Conservation (phyloP, 164 flowering plant species). For the Annona squamosa region DNA sequence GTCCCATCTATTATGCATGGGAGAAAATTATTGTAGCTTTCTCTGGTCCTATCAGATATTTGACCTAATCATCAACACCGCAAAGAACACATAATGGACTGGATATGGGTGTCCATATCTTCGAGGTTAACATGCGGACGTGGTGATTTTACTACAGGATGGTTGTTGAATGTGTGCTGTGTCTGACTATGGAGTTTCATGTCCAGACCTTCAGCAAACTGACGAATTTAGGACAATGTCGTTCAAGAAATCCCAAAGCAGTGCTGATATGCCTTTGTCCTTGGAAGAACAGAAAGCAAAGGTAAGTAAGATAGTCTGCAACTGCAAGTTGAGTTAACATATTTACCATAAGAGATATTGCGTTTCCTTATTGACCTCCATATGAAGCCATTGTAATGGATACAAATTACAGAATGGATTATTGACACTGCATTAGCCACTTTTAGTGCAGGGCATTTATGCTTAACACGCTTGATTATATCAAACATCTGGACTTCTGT, state of each 20-base stretch:
- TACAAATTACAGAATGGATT: neutral
- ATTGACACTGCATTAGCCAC: neutral
- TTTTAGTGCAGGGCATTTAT: too few species aligned
- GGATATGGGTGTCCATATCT: neutral
- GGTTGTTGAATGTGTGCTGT: neutral
- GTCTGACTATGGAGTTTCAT: neutral
- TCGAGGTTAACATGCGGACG: neutral
- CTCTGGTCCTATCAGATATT: neutral
- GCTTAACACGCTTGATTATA: too few species aligned
- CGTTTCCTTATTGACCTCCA: neutral
- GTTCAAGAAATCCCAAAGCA: slow-evolving; percentile 12
- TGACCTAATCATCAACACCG: neutral
- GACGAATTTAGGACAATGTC: slow-evolving; percentile 16
- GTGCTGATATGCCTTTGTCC: slow-evolving; percentile 21
- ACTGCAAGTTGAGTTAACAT: neutral
- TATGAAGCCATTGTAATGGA: neutral
- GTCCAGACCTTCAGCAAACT: slow-evolving; percentile 2
- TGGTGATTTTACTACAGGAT: neutral
- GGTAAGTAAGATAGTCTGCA: slow-evolving; percentile 15
- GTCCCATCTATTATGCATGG: neutral
- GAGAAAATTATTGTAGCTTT: too few species aligned
- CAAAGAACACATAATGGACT: neutral
- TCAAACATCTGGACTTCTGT: too few species aligned
- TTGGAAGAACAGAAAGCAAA: slow-evolving; percentile 32
- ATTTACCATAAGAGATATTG: neutral